Evolutionary conservation across 2,329 filamentous ascomycete species (phyloP), one percentile per base, ranked within the genome.

Genomic region (Aspergillus fijiensis): DNA sequence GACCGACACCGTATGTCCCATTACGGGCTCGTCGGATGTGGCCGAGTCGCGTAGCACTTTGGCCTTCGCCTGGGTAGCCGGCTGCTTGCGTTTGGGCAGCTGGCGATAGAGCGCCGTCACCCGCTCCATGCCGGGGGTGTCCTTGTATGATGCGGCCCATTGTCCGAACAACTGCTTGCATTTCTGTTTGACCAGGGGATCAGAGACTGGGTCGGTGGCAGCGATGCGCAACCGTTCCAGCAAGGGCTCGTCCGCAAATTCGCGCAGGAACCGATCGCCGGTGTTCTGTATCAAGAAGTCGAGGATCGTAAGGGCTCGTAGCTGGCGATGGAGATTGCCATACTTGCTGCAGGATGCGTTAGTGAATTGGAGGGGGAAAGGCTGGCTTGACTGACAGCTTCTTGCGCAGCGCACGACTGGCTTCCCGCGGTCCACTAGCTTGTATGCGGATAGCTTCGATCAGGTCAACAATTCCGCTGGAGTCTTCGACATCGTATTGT

Each of bases 271-370:
- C 12, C 89, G 86, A 12, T 89, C 83, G 1, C 94, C 94, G 2
- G 92, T 93, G 79, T 99, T 99, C 72, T 97, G 91, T 62, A 99
- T 95, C 45, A 99, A 83, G 48, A 91, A 93, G 74, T 99, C 95
- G 2, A 99, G 85, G 53, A 99, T 88, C 11, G 90, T 89, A 23
- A 99, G 84, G 39, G 95, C 90, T 61, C 95, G 87, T 35, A 98
- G 83, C 76, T 99, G 95, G 53, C 92, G 89, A 76, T 98, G 94
- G n/a, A 91, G 84, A 70, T 87, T 96, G 69, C 95, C 95, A 77
- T 99, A 98, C 80, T 99, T 99, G 42, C 86, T 89, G 63, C 33
- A 42, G 12, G 27, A 55, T 25, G 53, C 68, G 54, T 67, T 60
- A 57, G 29, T 51, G 27, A 11, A 50, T 29, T 21, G 19, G 9